These are phyloP conservation scores for Lentinula sp. DNA, from an alignment of 768 basidiomycete genomes.

Conservation along the genomic window DNA sequence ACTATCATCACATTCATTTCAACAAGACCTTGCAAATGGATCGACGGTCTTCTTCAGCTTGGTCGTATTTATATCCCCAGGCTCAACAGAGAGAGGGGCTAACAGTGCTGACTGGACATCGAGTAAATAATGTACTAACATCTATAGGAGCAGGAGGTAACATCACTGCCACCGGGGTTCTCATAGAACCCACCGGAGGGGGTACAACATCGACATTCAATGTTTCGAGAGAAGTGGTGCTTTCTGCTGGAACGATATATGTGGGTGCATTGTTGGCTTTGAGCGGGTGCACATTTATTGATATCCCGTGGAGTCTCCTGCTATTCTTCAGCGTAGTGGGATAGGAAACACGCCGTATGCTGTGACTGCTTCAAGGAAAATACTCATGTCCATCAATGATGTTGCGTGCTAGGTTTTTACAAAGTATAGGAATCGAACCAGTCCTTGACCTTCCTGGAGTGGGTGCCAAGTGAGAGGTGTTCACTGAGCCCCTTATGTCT, in stretches of 20 bases:
- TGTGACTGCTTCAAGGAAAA: not conserved
- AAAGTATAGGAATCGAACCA: conserved; percentile 11
- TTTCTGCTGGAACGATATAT: conserved; percentile 11
- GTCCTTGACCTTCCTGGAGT: conserved; percentile 14
- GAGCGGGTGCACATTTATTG: too few relatives aligned
- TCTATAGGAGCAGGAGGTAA: not conserved
- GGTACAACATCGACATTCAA: conserved; percentile 5
- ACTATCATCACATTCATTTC: conserved; percentile 14
- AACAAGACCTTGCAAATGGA: conserved; percentile 12
- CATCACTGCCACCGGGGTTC: conserved; percentile 8
- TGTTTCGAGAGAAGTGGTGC: conserved; percentile 7
- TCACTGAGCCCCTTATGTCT: not conserved
- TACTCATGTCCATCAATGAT: not conserved
- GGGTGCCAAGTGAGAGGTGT: conserved; percentile 10
- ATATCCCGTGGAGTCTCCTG: conserved; percentile 6
- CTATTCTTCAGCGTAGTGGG: conserved; percentile 12
- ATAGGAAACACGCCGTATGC: conserved; percentile 12
- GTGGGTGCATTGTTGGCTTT: not conserved
- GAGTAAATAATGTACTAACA: conserved; percentile 6
- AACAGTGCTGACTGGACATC: conserved; percentile 10
- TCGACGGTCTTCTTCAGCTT: conserved; percentile 13
- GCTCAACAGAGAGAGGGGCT: conserved; percentile 8
- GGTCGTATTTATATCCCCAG: conserved; percentile 13
- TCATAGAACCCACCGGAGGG: conserved; percentile 1
- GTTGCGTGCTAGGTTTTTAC: conserved; percentile 4